Percentiles rank a stretch among this genome's conserved stretches.
Conservation (phyloP, 352 stramenopile species). For the Pilasporangium apinafurcum region DNA sequence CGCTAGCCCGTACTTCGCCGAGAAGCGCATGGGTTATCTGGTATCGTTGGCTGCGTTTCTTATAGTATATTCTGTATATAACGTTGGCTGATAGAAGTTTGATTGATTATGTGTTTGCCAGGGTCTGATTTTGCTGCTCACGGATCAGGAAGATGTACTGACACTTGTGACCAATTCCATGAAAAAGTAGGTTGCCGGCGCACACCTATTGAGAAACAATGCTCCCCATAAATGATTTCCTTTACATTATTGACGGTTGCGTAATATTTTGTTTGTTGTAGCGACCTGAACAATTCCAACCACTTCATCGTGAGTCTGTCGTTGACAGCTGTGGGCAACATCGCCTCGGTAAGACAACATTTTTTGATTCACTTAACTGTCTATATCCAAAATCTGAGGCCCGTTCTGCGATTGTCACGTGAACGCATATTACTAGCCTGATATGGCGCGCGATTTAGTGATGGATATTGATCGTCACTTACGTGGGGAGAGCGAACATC, state of each 20-base stretch:
- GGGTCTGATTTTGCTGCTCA: conserved; percentile 96
- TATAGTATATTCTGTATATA: no score
- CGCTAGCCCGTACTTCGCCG: conserved; percentile 96
- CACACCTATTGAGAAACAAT: no score
- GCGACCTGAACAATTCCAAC: conserved; percentile 91
- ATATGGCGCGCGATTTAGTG: conserved; percentile 98
- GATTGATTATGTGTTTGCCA: conserved; percentile 6
- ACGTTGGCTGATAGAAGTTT: neutral
- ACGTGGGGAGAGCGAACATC: conserved; percentile 89
- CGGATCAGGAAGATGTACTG: conserved; percentile 98
- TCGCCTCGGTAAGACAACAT: conserved; percentile 82
- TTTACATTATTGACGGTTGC: no score
- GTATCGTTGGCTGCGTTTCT: no score
- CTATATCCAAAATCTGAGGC: no score
- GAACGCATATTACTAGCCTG: conserved; percentile 61
- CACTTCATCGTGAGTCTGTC: conserved; percentile 96
- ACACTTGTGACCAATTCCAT: conserved; percentile 99
- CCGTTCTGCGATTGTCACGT: no score
- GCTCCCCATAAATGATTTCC: no score
- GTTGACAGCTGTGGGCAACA: conserved; percentile 97
- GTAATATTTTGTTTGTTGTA: conserved; percentile 11
- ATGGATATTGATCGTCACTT: conserved; percentile 97
- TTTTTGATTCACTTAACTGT: conserved; percentile 1
- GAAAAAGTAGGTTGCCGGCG: conserved; percentile 80
- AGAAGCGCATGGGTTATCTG: conserved; percentile 99